Conservation (phyloP, 163 green algal species). For the Chlorella variabilis region DNA sequence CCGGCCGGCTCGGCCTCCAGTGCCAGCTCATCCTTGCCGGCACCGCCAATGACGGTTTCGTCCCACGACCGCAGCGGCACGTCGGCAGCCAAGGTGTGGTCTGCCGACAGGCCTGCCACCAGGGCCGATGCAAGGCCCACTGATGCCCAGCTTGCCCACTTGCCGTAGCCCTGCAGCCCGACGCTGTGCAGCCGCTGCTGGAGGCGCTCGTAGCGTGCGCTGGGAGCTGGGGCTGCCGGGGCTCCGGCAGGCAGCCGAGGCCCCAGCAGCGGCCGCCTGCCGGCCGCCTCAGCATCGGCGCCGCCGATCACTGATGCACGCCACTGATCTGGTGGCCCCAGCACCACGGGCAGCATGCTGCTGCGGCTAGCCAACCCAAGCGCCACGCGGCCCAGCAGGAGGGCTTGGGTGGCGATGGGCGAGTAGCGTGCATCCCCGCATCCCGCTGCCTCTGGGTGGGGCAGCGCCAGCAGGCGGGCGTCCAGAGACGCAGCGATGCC, state of each 20-base stretch:
- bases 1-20: neutral
- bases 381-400: conserved; percentile 58
- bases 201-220: conserved; percentile 11
- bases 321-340: conserved; percentile 69
- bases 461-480: conserved; percentile 56
- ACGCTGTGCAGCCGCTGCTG: conserved; percentile 12
- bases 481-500: conserved; percentile 53
- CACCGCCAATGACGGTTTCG: conserved; percentile 36
- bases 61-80: conserved; percentile 69
- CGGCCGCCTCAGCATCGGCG: conserved; percentile 20
- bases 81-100: conserved; percentile 58
- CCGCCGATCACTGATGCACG: conserved; percentile 7
- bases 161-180: conserved; percentile 58
- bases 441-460: neutral
- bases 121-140: conserved; percentile 54
- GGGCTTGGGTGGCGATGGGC: conserved; percentile 8
- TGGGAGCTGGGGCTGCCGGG: conserved; percentile 12
- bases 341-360: conserved; percentile 56
- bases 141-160: conserved; percentile 79
- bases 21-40: conserved; percentile 32
- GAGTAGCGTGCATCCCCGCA: neutral
- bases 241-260: neutral
- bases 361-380: conserved; percentile 52
- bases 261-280: conserved; percentile 4
- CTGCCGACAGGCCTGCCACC: conserved; percentile 38